Percentiles rank a stretch among this genome's conserved stretches.
Evolutionary conservation across 2,329 filamentous ascomycete genomes (phyloP).

Genomic region (Tolypocladium ovalisporum): DNA sequence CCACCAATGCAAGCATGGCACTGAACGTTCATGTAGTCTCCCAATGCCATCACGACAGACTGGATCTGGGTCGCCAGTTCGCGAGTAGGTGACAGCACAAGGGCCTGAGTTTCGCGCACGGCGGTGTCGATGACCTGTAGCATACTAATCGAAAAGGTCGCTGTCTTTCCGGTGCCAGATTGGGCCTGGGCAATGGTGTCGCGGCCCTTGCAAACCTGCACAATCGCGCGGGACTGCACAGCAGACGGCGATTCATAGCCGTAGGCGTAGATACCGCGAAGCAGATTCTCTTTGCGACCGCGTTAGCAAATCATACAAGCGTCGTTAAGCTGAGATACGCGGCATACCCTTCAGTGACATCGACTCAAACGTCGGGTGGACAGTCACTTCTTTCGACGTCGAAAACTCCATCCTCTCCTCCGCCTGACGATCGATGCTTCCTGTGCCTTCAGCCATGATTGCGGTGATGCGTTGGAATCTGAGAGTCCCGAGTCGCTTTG

Average conservation of each 20-base stretch:
- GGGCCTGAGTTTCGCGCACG: slow-evolving; percentile 83
- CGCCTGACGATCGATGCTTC: slow-evolving; percentile 74
- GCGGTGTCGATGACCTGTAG: slow-evolving; percentile 92
- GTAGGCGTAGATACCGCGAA: slow-evolving; percentile 96
- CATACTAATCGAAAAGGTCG: slow-evolving; percentile 93
- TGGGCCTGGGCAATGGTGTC: slow-evolving; percentile 98
- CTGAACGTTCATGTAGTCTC: slow-evolving; percentile 99
- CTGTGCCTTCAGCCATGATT: slow-evolving; percentile 75
- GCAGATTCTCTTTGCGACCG: slow-evolving; percentile 61
- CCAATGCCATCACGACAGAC: slow-evolving; percentile 98
- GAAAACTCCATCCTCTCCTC: slow-evolving; percentile 98
- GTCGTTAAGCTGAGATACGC: background rate
- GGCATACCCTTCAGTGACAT: slow-evolving; percentile 81
- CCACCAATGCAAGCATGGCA: slow-evolving; percentile 98
- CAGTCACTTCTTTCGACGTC: slow-evolving; percentile 95
- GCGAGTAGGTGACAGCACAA: slow-evolving; percentile 90
- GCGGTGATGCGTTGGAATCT: slow-evolving; percentile 1
- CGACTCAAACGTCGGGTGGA: slow-evolving; percentile 85
- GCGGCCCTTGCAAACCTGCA: slow-evolving; percentile 97
- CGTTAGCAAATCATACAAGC: background rate
- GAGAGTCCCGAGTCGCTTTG: background rate
- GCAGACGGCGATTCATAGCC: slow-evolving; percentile 97
- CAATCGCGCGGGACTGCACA: slow-evolving; percentile 94
- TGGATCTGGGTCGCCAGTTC: slow-evolving; percentile 98
- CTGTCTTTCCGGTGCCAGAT: slow-evolving; percentile 93